Base-by-base conservation (phyloP, 2,329 filamentous ascomycete genomes). In the Aspergillus sp. region DNA sequence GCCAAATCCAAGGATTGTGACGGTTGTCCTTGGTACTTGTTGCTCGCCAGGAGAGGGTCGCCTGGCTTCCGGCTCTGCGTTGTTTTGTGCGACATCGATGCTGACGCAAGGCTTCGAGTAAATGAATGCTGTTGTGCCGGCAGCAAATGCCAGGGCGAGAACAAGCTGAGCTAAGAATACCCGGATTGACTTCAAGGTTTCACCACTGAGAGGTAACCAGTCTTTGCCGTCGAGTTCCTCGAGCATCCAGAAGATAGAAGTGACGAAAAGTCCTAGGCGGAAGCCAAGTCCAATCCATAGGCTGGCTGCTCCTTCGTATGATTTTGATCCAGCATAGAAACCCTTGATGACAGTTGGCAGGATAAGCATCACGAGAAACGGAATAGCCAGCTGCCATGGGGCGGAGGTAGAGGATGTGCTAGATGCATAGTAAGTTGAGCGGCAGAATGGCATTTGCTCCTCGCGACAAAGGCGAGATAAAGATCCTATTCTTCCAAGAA, bases 381-480 rank as follows among this genome's bases (percentile, higher is more conserved):
- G 91, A 48, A 98, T 89, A 7, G 81, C 75, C 17, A 97, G 82
- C 73, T 98, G 93, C 91, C 93, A 97, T 1, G 87, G 84, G 1
- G 93, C 90, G 3, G 93, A 97, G 1, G 93, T 98, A 0, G 95
- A 98, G 0, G 93, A 96, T 3, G 88, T 90, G 9, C 89, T 85
- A 0, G 93, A 97, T 4, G 92, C 89, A 71, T 99, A 99, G 78
- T 97, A 99, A 0, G 95, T 97, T 2, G 93, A 96, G 54, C 85
- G 86, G 79, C 95, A 99, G 77, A 89, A 96, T 0, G 95, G 95
- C 91, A 98, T 97, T 77, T 99, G 95, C 77, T 99, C 95, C 74
- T 99, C 95, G 57, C 95, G 89, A 72, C 95, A 99, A 19, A 99
- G 86, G 64, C 92, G 90, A 9, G 95, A 97, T 64, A 93, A 87